Base-by-base conservation (phyloP, 2,329 filamentous ascomycete species). In the Pochonia chlamydosporia region DNA sequence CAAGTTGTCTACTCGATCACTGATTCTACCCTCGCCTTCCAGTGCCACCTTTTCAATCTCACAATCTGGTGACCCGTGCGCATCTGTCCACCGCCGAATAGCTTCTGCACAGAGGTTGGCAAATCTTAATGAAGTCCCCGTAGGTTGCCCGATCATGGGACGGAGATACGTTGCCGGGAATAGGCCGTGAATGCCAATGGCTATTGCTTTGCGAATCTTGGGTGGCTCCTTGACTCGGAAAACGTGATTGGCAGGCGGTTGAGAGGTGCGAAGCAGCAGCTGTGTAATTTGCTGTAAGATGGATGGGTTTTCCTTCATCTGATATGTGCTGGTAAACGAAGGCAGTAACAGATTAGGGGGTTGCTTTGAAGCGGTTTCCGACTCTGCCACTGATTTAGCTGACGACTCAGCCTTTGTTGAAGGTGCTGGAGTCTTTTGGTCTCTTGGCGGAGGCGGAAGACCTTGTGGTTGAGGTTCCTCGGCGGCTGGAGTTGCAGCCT, bases 31-130 rank as follows among this genome's bases (percentile, higher is more conserved):
- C 67, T 99, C 93, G 20, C 92, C 92, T 68, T 99, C 93, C 1
- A 99, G 76, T 1, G 92, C 89, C 13, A 97, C 87, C 62, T 95
- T 96, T 60, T 96, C 90, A 47, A 99, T 89, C 56, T 95, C 86
- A 51, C 79, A 83, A 52, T 90, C 86, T 2, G 75, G 70, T 50
- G 84, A 89, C 1, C 87, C 85, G 54, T 89, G 81, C 11, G 73
- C 73, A 45, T 89, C 81, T 0, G 89, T 81, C 89, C 91, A 99
- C 50, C 84, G 78, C 49, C 85, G 80, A 56, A 99, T 92, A 1
- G 89, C 85, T 33, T 87, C 82, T 5, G 90, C 90, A 16, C 87
- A 87, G 59, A 92, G 85, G 53, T 87, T 92, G 9, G 91, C 89
- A 61, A 99, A 99, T 35, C 90, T 85, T 48, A 97, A 82, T 0